Percentiles rank a stretch among this genome's conserved stretches.
Evolutionary conservation across 2,329 filamentous ascomycete genomes (phyloP).

Genomic region (Xylaria multiplex): DNA sequence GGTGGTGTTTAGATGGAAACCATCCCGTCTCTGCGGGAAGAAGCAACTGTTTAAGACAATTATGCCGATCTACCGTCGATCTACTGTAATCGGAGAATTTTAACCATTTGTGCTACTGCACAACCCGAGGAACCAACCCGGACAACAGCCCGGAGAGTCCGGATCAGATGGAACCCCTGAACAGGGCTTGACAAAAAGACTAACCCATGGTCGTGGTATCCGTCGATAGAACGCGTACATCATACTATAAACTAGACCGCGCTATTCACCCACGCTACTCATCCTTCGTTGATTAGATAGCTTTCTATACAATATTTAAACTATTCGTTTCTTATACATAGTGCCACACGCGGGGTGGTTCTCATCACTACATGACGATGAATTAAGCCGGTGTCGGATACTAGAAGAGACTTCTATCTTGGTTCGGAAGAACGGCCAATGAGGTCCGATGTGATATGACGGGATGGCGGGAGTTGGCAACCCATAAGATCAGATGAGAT

Average conservation of each 20-base stretch:
- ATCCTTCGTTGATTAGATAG: not conserved
- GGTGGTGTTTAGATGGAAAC: too few relatives aligned
- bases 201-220: not conserved
- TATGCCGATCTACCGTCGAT: slow-evolving; percentile 15
- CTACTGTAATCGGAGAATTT: slow-evolving; percentile 28
- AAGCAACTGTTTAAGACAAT: not conserved
- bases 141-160: slow-evolving; percentile 13
- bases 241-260: not conserved
- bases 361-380: not conserved
- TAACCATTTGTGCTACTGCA: not conserved
- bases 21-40: not conserved
- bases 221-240: not conserved
- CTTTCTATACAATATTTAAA: not conserved
- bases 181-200: slow-evolving; percentile 19
- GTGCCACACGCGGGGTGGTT: not conserved
- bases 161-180: slow-evolving; percentile 23
- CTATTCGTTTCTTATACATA: not conserved
- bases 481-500: slow-evolving; percentile 5
- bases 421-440: not conserved
- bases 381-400: not conserved
- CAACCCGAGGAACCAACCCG: not conserved
- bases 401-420: not conserved
- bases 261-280: not conserved
- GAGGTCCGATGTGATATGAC: not conserved
- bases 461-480: slow-evolving; percentile 2